These are phyloP conservation scores for Fusarium pseudograminearum DNA, from an alignment of 2,329 filamentous ascomycete species.

Conservation along the genomic window DNA sequence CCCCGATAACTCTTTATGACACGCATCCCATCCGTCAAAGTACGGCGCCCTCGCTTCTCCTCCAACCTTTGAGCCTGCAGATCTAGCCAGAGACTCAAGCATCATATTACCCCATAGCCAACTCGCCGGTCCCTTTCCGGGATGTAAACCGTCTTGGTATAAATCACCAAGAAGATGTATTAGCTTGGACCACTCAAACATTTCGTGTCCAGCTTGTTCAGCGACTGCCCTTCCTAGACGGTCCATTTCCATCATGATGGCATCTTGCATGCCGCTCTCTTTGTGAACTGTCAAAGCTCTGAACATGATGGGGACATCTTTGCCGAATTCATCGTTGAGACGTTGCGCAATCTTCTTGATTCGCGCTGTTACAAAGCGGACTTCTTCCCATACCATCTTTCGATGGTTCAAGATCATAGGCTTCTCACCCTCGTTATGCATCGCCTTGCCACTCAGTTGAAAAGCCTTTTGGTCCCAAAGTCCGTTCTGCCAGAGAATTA, in stretches of 20 bases:
- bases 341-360: constrained; percentile 30
- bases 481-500: constrained; percentile 39
- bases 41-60: constrained; percentile 19
- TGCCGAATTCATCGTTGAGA: constrained; percentile 25
- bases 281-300: constrained; percentile 30
- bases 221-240: constrained; percentile 32
- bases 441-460: constrained; percentile 22
- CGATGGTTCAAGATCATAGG: constrained; percentile 14
- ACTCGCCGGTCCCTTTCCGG: constrained; percentile 30
- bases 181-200: constrained; percentile 36
- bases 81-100: constrained; percentile 31
- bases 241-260: constrained; percentile 38
- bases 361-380: constrained; percentile 32
- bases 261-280: constrained; percentile 30
- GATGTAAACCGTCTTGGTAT: constrained; percentile 23
- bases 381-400: constrained; percentile 38
- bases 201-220: constrained; percentile 38
- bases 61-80: constrained; percentile 1
- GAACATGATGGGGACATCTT: constrained; percentile 28
- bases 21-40: constrained; percentile 20
- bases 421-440: neutral
- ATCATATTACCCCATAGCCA: constrained; percentile 40
- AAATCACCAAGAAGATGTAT: constrained; percentile 26
- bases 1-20: neutral
- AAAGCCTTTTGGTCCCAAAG: constrained; percentile 36